These are phyloP conservation scores for Exophiala mesophila DNA, from an alignment of 2,329 filamentous ascomycete genomes.

Conservation along the genomic window DNA sequence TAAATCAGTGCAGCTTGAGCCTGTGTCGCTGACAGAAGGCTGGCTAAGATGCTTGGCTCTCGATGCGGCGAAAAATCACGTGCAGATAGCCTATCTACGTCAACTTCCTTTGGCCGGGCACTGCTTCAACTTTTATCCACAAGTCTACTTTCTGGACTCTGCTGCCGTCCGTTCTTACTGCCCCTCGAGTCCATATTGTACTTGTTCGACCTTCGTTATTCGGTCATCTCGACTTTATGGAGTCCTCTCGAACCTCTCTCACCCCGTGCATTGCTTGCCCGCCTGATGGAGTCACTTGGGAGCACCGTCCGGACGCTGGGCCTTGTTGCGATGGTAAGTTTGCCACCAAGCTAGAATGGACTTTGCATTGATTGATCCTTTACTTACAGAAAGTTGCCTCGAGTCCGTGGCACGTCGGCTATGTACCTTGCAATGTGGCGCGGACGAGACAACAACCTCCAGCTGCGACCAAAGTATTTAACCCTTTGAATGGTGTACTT, in stretches of 20 bases:
- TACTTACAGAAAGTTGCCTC: conserved; percentile 2
- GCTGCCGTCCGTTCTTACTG: conserved; percentile 3
- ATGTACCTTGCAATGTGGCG: conserved; percentile 1
- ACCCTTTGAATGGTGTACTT: not conserved
- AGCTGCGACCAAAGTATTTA: not conserved
- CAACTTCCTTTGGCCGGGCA: too few species aligned
- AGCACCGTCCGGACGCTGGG: conserved; percentile 2
- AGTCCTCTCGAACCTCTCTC: conserved; percentile 3
- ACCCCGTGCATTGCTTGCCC: conserved; percentile 2
- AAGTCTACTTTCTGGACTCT: conserved; percentile 3
- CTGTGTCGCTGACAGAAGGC: too few species aligned
- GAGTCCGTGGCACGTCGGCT: conserved; percentile 1
- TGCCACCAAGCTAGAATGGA: conserved; percentile 2
- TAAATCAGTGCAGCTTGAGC: not conserved
- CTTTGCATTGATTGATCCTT: conserved; percentile 2
- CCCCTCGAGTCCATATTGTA: not conserved
- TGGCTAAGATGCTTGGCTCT: too few species aligned
- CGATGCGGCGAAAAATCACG: too few species aligned
- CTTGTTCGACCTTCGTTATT: conserved; percentile 3
- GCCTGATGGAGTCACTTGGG: conserved; percentile 3
- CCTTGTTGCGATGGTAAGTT: conserved; percentile 3
- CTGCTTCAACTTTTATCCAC: conserved; percentile 4
- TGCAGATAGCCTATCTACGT: too few species aligned
- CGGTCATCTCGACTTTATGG: conserved; percentile 4
- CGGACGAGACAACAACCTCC: not conserved